Evolutionary conservation across 257 asterid genomes (phyloP).

Genomic region (Przewalskia tangutica): DNA sequence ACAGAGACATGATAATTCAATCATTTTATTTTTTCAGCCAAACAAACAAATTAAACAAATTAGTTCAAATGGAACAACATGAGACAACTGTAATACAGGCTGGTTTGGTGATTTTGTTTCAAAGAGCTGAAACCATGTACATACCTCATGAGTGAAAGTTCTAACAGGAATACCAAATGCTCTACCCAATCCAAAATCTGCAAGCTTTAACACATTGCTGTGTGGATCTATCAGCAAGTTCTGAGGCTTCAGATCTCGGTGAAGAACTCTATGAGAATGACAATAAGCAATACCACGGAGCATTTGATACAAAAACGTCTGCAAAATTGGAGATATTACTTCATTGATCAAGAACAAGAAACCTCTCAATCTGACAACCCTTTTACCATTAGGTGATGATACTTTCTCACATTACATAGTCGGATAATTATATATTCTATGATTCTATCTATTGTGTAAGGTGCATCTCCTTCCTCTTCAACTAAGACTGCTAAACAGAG

Average conservation of each 20-base stretch:
- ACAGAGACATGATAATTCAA: background rate
- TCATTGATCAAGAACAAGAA: background rate
- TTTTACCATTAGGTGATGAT: background rate
- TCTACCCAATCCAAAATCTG: conserved; percentile 94
- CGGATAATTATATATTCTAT: too few relatives aligned
- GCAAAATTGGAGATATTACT: conserved; percentile 10
- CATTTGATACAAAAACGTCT: conserved; percentile 73
- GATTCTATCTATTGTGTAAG: background rate
- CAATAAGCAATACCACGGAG: conserved; percentile 87
- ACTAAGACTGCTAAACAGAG: background rate
- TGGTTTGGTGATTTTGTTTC: background rate
- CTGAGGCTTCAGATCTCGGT: conserved; percentile 92
- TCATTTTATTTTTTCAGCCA: background rate
- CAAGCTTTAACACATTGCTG: conserved; percentile 76
- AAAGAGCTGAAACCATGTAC: background rate
- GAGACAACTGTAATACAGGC: background rate
- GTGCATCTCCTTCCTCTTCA: background rate
- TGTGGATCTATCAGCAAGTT: conserved; percentile 82
- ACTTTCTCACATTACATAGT: too few relatives aligned
- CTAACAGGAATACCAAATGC: conserved; percentile 97
- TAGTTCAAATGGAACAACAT: background rate
- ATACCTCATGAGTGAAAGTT: conserved; percentile 90
- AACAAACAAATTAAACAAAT: background rate
- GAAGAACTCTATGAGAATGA: conserved; percentile 90
- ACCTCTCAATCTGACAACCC: background rate